Conservation (phyloP, 2,329 filamentous ascomycete genomes). For the Ampelomyces quisqualis region DNA sequence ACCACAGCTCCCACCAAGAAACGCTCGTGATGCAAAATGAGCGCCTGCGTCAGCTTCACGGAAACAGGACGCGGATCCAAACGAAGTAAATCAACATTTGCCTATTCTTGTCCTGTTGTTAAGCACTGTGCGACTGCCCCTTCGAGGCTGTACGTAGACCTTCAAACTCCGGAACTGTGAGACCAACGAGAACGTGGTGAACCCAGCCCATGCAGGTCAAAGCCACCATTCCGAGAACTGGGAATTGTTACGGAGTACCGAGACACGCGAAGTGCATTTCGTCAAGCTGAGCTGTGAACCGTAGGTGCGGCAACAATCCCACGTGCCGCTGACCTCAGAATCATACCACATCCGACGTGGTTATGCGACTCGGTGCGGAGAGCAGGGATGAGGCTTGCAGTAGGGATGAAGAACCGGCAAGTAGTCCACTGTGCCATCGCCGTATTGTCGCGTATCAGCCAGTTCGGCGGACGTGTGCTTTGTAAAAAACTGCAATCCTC, state of each 20-base stretch:
- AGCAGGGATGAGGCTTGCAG: constrained; percentile 23
- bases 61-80: not conserved
- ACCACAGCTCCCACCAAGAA: constrained; percentile 1
- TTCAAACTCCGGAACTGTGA: constrained; percentile 4
- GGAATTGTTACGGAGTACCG: not conserved
- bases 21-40: constrained; percentile 3
- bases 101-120: not conserved
- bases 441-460: too few species aligned
- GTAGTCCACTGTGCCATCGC: constrained; percentile 6
- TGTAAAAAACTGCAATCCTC: not conserved
- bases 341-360: too few species aligned
- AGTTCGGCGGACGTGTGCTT: too few species aligned
- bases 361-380: too few species aligned
- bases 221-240: constrained; percentile 4
- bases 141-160: constrained; percentile 4
- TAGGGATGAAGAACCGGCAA: constrained; percentile 2
- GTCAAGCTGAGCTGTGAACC: not conserved
- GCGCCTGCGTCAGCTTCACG: not conserved
- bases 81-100: not conserved
- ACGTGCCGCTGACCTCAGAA: not conserved
- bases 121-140: not conserved
- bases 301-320: not conserved
- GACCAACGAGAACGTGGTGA: constrained; percentile 6
- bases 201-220: constrained; percentile 7
- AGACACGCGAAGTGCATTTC: constrained; percentile 5